Base-by-base conservation (phyloP, 441 rosid genomes). In the Macaranga tanarius region DNA sequence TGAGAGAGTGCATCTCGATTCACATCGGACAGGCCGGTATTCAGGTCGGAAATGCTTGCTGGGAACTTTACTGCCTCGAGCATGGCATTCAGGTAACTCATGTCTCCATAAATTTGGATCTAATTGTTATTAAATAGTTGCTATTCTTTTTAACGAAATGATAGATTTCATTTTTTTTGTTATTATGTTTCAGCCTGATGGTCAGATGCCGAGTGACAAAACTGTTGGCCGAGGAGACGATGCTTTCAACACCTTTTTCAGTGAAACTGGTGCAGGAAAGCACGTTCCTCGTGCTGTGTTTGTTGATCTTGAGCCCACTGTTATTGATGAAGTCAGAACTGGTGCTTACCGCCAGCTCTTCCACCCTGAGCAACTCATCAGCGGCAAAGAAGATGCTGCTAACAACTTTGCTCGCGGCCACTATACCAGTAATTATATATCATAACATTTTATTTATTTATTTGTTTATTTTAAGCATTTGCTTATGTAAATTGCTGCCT, bases 241-340 rank as follows among this genome's bases (percentile, higher is more conserved):
- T 77, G 90, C 90, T 47, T 88, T 88, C 79, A 88, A 88, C 87
- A 88, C 92, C 80, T 88, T 88, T 73, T 88, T 88, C 83, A 88
- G 92, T 16, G 90, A 86, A 75, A 88, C 90, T n/a, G 90, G 90
- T 70, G 89, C 92, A 1, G 92, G 92, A 56, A 88, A 88, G 88
- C 92, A 88, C 42, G 92, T 88, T 48, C 92, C 92, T 40, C 88
- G 83, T 28, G 83, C 83, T 0, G 70, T 79, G 26, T 82, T 82
- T 64, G 83, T 82, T 7, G 85, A 82, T 75, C 85, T 82, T 2
- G 85, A 82, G 76, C 85, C 85, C 42, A 82, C 85, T 47, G 85
- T 82, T 58, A 82, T 79, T 12, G 83, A 82, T 61, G 85, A 82
- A 67, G 85, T 82, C 3, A 82, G 85, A 75, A 82, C 83, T 26